phyloP scores from a whole-genome alignment of 495 filamentous ascomycete genomes.

The Lineolata rhizophorae region DNA sequence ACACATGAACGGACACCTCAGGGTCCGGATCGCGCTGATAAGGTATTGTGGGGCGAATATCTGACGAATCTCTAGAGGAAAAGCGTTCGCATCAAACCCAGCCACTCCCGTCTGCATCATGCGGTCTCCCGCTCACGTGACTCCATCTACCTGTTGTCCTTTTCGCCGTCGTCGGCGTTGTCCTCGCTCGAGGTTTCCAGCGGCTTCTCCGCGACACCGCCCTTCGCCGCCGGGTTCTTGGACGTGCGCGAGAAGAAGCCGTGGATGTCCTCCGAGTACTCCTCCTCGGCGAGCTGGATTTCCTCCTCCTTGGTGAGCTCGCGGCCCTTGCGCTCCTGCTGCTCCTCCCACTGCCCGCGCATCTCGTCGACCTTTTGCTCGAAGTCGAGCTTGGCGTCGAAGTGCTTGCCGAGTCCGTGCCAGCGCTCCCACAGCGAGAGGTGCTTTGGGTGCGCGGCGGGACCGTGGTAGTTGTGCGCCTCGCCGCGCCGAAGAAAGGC shows the following conservation, averaged over 20 bases:
- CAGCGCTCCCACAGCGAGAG: constrained; percentile 63
- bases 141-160: too few relatives aligned
- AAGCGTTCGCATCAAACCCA: too few relatives aligned
- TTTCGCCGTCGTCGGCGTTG: too few relatives aligned
- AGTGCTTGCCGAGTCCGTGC: constrained; percentile 46
- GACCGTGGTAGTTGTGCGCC: constrained; percentile 63
- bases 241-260: constrained; percentile 21
- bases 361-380: constrained; percentile 62
- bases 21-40: too few relatives aligned
- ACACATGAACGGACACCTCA: too few relatives aligned
- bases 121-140: too few relatives aligned
- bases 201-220: not conserved
- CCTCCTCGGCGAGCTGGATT: constrained; percentile 15
- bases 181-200: too few relatives aligned
- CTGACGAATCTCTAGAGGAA: too few relatives aligned
- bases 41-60: too few relatives aligned
- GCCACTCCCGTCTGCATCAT: too few relatives aligned
- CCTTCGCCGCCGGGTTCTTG: not conserved
- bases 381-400: constrained; percentile 58
- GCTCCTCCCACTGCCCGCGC: constrained; percentile 39
- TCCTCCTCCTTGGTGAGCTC: too few relatives aligned
- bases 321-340: constrained; percentile 24
- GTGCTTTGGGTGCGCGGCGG: constrained; percentile 70
- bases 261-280: constrained; percentile 19
- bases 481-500: constrained; percentile 51